These are phyloP conservation scores for Candida sphagnicola DNA, from an alignment of 805 yeast genomes.

Conservation along the genomic window DNA sequence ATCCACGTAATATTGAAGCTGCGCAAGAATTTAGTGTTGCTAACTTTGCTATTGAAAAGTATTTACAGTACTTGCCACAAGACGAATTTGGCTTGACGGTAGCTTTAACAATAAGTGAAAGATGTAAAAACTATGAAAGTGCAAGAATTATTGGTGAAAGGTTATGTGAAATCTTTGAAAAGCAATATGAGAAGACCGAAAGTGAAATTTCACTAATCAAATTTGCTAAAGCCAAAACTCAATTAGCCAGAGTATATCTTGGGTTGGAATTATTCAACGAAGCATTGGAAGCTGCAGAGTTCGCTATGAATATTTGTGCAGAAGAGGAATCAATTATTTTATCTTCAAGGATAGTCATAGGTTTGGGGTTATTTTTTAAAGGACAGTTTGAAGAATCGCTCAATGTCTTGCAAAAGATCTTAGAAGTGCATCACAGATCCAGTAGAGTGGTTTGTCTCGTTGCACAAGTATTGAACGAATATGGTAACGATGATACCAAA, in stretches of 20 bases:
- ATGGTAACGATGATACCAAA: constrained; percentile 69
- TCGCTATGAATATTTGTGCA: constrained; percentile 46
- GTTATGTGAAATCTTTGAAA: constrained; percentile 50
- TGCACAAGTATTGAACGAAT: constrained; percentile 76
- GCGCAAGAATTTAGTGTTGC: constrained; percentile 66
- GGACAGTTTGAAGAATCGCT: constrained; percentile 63
- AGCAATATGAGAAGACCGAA: constrained; percentile 54
- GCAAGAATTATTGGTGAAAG: constrained; percentile 48
- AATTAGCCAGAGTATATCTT: constrained; percentile 65
- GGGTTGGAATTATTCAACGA: constrained; percentile 52
- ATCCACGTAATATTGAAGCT: constrained; percentile 52
- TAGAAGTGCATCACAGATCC: constrained; percentile 50
- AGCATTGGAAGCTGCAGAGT: constrained; percentile 61
- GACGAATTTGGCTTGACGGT: constrained; percentile 56
- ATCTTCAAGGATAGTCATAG: constrained; percentile 68
- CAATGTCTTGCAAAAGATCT: constrained; percentile 61
- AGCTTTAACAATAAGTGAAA: constrained; percentile 58
- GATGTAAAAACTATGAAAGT: constrained; percentile 56
- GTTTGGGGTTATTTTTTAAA: constrained; percentile 63
- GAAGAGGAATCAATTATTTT: constrained; percentile 32
- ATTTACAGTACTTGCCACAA: constrained; percentile 56
- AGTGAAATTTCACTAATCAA: constrained; percentile 40
- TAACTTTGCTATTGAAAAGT: constrained; percentile 61
- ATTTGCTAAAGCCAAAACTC: constrained; percentile 62
- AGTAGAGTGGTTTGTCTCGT: constrained; percentile 67